A percentile compares a stretch with the other conserved stretches of the same genome.
Evolutionary conservation across 352 stramenopile species (phyloP).

Genomic region (Phytophthora litchii): DNA sequence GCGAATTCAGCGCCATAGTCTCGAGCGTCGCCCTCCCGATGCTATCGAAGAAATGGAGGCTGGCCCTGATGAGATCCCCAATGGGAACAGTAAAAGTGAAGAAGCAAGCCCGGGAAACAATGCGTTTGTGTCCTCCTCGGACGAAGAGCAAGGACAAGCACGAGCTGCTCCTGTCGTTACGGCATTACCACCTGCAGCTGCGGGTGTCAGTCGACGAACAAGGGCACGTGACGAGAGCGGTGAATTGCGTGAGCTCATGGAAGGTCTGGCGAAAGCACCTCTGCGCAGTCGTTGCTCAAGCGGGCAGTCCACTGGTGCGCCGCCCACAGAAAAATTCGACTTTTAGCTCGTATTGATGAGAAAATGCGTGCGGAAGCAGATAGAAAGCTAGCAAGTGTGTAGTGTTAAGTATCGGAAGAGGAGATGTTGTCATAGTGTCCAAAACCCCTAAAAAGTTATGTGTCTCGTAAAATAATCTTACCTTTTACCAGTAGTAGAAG

Average conservation of each 20-base stretch:
- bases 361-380: not conserved
- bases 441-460: not conserved
- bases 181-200: constrained; percentile 8
- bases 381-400: not conserved
- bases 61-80: constrained; percentile 8
- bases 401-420: not conserved
- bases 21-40: constrained; percentile 11
- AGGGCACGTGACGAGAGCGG: constrained; percentile 53
- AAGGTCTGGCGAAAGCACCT: constrained; percentile 51
- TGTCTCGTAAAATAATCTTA: no score
- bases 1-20: constrained; percentile 39
- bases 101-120: constrained; percentile 5
- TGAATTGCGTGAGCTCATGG: constrained; percentile 65
- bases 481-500: no score
- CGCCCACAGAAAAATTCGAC: constrained; percentile 56
- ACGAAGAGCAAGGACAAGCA: constrained; percentile 37
- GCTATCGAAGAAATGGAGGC: not conserved
- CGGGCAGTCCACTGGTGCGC: constrained; percentile 57
- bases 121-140: constrained; percentile 22
- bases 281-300: constrained; percentile 58
- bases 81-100: constrained; percentile 9
- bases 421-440: not conserved
- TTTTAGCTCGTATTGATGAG: constrained; percentile 32
- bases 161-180: not conserved
- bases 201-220: constrained; percentile 3